Conservation (phyloP, 2,329 filamentous ascomycete genomes). For the Xylariales sp. region DNA sequence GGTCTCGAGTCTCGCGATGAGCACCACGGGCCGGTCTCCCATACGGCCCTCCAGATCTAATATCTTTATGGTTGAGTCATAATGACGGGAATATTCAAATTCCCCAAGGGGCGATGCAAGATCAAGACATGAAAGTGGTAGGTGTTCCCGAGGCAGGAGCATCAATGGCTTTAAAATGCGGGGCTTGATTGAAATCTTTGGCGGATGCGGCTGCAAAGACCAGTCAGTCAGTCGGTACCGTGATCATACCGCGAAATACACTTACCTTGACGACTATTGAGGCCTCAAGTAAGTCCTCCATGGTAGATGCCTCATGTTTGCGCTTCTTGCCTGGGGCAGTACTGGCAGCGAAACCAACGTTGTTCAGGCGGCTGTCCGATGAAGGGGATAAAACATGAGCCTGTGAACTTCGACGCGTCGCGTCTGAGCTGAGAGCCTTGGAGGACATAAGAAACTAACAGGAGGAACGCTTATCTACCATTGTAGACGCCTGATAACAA, state of each 20-base stretch:
- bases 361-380: slow-evolving; percentile 34
- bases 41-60: slow-evolving; percentile 60
- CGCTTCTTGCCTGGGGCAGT: slow-evolving; percentile 27
- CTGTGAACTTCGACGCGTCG: slow-evolving; percentile 42
- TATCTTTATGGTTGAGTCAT: slow-evolving; percentile 58
- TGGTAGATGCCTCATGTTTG: slow-evolving; percentile 37
- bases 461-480: slow-evolving; percentile 22
- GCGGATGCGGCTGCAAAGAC: slow-evolving; percentile 48
- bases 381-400: slow-evolving; percentile 19
- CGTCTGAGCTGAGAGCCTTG: slow-evolving; percentile 32
- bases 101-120: slow-evolving; percentile 45
- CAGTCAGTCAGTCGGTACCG: slow-evolving; percentile 14
- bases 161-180: slow-evolving; percentile 56
- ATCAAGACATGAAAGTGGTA: slow-evolving; percentile 60
- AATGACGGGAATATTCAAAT: slow-evolving; percentile 49
- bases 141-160: slow-evolving; percentile 55
- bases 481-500: slow-evolving; percentile 14
- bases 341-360: slow-evolving; percentile 21
- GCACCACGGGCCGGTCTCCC: slow-evolving; percentile 47
- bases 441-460: slow-evolving; percentile 17
- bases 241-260: slow-evolving; percentile 2
- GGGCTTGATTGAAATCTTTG: slow-evolving; percentile 47
- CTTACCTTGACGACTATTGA: slow-evolving; percentile 49
- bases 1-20: slow-evolving; percentile 57
- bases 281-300: slow-evolving; percentile 47